A percentile compares a stretch with the other conserved stretches of the same genome.
These are phyloP conservation scores for Trichosporon coremiiforme DNA, from an alignment of 1,284 basidiomycete species.

Conservation along the genomic window DNA sequence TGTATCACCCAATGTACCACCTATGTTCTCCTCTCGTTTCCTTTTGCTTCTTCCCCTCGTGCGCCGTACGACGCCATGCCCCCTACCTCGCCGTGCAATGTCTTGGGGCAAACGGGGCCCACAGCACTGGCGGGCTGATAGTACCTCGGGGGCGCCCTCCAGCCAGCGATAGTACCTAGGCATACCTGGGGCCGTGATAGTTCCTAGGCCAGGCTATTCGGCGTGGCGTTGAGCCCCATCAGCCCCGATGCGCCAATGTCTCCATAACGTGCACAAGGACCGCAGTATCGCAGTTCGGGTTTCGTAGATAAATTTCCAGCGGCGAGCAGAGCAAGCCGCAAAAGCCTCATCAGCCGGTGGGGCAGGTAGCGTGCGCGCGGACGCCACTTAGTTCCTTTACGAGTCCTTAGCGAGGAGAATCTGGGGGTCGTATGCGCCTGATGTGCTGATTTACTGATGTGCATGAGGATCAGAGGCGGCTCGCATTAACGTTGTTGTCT, in stretches of 20 bases:
- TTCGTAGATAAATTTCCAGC: background rate
- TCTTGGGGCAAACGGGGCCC: background rate
- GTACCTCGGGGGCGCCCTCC: background rate
- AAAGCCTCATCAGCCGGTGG: background rate
- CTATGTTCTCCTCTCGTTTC: background rate
- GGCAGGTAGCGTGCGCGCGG: background rate
- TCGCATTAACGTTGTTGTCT: background rate
- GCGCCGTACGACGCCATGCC: too few species aligned
- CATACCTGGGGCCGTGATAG: background rate
- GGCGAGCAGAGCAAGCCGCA: background rate
- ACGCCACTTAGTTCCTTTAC: background rate
- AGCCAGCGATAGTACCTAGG: slow-evolving; percentile 1
- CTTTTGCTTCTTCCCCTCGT: background rate
- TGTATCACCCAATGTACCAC: slow-evolving; percentile 12
- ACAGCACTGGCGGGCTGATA: background rate
- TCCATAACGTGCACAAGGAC: background rate
- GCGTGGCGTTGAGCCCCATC: background rate
- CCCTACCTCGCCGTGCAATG: too few species aligned
- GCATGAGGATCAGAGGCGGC: background rate
- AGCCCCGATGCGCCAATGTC: too few species aligned
- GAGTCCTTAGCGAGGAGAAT: background rate
- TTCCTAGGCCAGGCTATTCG: background rate
- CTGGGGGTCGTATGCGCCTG: background rate
- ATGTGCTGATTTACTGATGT: slow-evolving; percentile 8
- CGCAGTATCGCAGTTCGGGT: background rate